Evolutionary conservation across 371 early-diverging fungal genomes (phyloP).

Genomic region (Mortierella sp.): DNA sequence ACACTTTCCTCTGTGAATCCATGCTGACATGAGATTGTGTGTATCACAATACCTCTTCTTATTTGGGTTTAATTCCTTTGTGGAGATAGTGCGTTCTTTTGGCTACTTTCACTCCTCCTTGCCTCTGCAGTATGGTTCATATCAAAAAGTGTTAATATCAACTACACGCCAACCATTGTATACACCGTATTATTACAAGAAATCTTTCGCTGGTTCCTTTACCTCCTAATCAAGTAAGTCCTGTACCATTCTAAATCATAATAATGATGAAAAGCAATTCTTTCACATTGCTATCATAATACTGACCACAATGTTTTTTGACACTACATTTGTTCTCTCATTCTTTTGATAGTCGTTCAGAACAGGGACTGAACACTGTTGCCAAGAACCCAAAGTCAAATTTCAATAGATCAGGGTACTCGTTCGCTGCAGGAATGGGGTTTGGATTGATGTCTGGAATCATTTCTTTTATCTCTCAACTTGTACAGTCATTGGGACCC

Average conservation of each 20-base stretch:
- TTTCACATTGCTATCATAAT: too few relatives aligned
- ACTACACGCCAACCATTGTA: slow-evolving; percentile 62
- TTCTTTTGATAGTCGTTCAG: slow-evolving; percentile 61
- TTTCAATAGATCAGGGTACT: slow-evolving; percentile 70
- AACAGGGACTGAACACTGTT: slow-evolving; percentile 67
- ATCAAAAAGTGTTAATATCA: slow-evolving; percentile 52
- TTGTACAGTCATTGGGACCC: slow-evolving; percentile 76
- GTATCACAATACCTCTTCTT: too few relatives aligned
- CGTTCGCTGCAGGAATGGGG: slow-evolving; percentile 73
- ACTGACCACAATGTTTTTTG: too few relatives aligned
- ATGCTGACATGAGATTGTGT: not conserved
- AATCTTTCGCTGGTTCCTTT: slow-evolving; percentile 73
- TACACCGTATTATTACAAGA: slow-evolving; percentile 78
- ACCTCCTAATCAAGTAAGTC: slow-evolving; percentile 61
- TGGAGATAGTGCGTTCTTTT: slow-evolving; percentile 79
- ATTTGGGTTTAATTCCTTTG: not conserved
- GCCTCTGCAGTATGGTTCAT: slow-evolving; percentile 81
- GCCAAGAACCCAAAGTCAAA: slow-evolving; percentile 69
- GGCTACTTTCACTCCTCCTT: slow-evolving; percentile 75
- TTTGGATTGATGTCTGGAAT: slow-evolving; percentile 78
- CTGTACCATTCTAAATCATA: not conserved
- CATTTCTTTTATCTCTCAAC: slow-evolving; percentile 73
- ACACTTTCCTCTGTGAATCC: not conserved
- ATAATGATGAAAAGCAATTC: too few relatives aligned
- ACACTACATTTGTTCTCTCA: not conserved